Conservation (phyloP, 2,329 filamentous ascomycete species). For the Fusarium buxicola region DNA sequence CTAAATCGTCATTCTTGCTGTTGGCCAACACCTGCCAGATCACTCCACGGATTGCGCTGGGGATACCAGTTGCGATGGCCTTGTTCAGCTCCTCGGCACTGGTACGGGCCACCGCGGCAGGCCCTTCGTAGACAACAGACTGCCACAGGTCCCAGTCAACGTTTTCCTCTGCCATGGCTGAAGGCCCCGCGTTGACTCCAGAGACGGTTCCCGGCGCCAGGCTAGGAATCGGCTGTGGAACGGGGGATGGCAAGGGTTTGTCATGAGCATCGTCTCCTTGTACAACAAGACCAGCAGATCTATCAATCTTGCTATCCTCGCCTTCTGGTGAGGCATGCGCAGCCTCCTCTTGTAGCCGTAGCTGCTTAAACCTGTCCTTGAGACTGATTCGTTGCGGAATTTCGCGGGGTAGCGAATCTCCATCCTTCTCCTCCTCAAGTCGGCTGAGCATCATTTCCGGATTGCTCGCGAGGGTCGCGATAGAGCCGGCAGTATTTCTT, state of each 20-base stretch:
- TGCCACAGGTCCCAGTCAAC: conserved; percentile 99
- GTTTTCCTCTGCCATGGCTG: conserved; percentile 74
- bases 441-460: conserved; percentile 82
- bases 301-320: conserved; percentile 63
- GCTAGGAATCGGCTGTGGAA: conserved; percentile 74
- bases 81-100: conserved; percentile 90
- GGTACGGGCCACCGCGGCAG: conserved; percentile 85
- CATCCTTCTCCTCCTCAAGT: conserved; percentile 77
- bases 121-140: conserved; percentile 92
- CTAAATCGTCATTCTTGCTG: conserved; percentile 92
- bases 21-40: conserved; percentile 98
- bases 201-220: conserved; percentile 88
- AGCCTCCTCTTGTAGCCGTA: conserved; percentile 80
- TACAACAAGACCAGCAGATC: conserved; percentile 37
- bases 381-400: conserved; percentile 70
- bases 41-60: conserved; percentile 94
- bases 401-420: conserved; percentile 57
- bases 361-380: conserved; percentile 81
- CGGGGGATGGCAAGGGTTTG: conserved; percentile 57
- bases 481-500: conserved; percentile 83
- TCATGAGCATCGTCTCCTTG: conserved; percentile 48
- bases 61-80: conserved; percentile 93
- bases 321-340: conserved; percentile 61
- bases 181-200: conserved; percentile 81
- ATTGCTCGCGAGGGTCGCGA: conserved; percentile 83